Percentiles rank a stretch among this genome's conserved stretches.
These are phyloP conservation scores for Nymphaea thermarum DNA, from an alignment of 164 flowering plant species.

Conservation along the genomic window DNA sequence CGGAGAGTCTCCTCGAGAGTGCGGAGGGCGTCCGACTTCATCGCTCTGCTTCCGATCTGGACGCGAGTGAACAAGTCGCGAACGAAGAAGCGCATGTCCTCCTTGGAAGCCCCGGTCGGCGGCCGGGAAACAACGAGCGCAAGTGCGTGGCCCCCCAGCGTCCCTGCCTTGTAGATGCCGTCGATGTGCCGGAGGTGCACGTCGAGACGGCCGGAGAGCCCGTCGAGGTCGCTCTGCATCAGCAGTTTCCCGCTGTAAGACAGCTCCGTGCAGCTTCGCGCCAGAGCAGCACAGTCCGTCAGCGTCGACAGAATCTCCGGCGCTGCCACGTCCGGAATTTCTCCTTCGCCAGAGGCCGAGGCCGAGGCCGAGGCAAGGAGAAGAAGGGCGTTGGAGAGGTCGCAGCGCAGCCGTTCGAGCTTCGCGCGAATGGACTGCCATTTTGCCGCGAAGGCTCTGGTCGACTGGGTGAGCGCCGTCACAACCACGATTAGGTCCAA, in stretches of 20 bases:
- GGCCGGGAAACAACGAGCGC: slow-evolving; percentile 78
- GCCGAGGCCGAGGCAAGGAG: slow-evolving; percentile 5
- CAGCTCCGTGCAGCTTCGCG: slow-evolving; percentile 45
- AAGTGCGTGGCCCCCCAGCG: slow-evolving; percentile 22
- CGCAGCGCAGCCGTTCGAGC: slow-evolving; percentile 62
- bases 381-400: slow-evolving; percentile 29
- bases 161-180: slow-evolving; percentile 39
- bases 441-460: slow-evolving; percentile 53
- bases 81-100: slow-evolving; percentile 66
- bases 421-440: slow-evolving; percentile 61
- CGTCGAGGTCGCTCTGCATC: slow-evolving; percentile 92
- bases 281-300: slow-evolving; percentile 39
- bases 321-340: slow-evolving; percentile 14
- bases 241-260: slow-evolving; percentile 81
- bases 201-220: slow-evolving; percentile 37
- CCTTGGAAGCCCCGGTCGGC: slow-evolving; percentile 33
- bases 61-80: slow-evolving; percentile 60
- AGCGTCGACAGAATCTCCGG: slow-evolving; percentile 22
- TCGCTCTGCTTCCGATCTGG: slow-evolving; percentile 51
- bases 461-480: slow-evolving; percentile 41
- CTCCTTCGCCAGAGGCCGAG: not conserved
- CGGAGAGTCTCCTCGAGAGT: slow-evolving; percentile 28
- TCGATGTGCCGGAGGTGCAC: slow-evolving; percentile 33
- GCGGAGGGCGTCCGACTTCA: slow-evolving; percentile 60
- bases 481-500: slow-evolving; percentile 34